Percentiles rank a stretch among this genome's conserved stretches.
These are phyloP conservation scores for Penicillium sp. DNA, from an alignment of 2,329 filamentous ascomycete species.

Conservation along the genomic window DNA sequence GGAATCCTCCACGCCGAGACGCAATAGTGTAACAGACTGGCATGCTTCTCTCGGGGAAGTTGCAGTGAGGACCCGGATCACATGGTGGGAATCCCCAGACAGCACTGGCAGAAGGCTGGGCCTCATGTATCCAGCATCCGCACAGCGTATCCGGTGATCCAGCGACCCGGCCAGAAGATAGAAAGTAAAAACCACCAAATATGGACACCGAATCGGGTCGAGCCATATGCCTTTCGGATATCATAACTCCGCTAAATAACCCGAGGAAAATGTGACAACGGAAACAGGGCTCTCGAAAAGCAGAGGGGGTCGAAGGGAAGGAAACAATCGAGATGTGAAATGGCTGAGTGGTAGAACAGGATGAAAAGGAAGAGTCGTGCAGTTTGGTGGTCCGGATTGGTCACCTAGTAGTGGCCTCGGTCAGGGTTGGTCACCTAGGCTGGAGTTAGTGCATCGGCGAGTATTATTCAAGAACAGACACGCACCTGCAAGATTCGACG, in stretches of 20 bases:
- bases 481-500: slow-evolving; percentile 77
- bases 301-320: slow-evolving; percentile 14
- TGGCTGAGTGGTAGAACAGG: slow-evolving; percentile 4
- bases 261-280: slow-evolving; percentile 19
- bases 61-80: background rate
- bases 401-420: slow-evolving; percentile 21
- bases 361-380: background rate
- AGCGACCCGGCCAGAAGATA: background rate
- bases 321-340: slow-evolving; percentile 15
- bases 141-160: background rate
- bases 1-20: slow-evolving; percentile 1
- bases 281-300: slow-evolving; percentile 15
- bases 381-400: slow-evolving; percentile 34
- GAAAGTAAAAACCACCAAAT: slow-evolving; percentile 11
- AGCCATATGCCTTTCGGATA: slow-evolving; percentile 24
- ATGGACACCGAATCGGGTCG: slow-evolving; percentile 15
- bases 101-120: background rate
- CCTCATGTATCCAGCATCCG: background rate
- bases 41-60: background rate
- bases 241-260: slow-evolving; percentile 31
- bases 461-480: background rate
- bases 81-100: background rate
- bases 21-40: slow-evolving; percentile 1
- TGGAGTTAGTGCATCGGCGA: background rate
- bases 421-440: slow-evolving; percentile 32